phyloP scores from a whole-genome alignment of 768 basidiomycete genomes.

The Suillus sp. region DNA sequence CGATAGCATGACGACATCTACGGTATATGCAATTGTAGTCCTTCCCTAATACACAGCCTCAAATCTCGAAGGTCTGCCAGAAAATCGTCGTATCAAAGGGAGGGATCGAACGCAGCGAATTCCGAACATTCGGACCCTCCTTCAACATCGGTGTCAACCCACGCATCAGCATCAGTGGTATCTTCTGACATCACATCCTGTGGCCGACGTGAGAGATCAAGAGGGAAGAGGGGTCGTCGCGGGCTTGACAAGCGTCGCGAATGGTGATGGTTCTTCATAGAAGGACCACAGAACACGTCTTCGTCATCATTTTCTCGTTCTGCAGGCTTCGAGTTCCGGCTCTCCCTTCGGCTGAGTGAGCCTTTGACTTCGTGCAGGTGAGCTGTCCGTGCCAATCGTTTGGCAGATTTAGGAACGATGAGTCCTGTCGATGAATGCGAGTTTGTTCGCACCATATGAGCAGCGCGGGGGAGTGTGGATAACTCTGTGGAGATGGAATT shows the following conservation, averaged over 20 bases:
- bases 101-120: conserved; percentile 16
- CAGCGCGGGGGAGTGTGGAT: conserved; percentile 35
- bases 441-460: conserved; percentile 46
- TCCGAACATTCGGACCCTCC: conserved; percentile 28
- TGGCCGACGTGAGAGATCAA: conserved; percentile 8
- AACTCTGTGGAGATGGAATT: conserved; percentile 29
- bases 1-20: background rate
- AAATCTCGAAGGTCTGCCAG: conserved; percentile 2
- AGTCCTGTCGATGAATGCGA: conserved; percentile 36
- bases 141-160: conserved; percentile 45
- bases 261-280: background rate
- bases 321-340: conserved; percentile 14
- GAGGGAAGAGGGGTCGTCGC: conserved; percentile 17
- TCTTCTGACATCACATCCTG: conserved; percentile 15
- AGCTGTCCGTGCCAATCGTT: conserved; percentile 63
- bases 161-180: conserved; percentile 29
- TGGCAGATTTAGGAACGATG: conserved; percentile 43
- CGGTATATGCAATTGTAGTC: background rate
- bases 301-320: conserved; percentile 18
- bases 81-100: background rate
- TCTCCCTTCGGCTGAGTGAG: conserved; percentile 16
- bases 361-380: conserved; percentile 66
- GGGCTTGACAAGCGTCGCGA: conserved; percentile 1
- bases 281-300: conserved; percentile 22
- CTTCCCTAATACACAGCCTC: background rate